A percentile compares a stretch with the other conserved stretches of the same genome.
These are phyloP conservation scores for Metschnikowia drakensbergensis DNA, from an alignment of 805 yeast species.

Conservation along the genomic window DNA sequence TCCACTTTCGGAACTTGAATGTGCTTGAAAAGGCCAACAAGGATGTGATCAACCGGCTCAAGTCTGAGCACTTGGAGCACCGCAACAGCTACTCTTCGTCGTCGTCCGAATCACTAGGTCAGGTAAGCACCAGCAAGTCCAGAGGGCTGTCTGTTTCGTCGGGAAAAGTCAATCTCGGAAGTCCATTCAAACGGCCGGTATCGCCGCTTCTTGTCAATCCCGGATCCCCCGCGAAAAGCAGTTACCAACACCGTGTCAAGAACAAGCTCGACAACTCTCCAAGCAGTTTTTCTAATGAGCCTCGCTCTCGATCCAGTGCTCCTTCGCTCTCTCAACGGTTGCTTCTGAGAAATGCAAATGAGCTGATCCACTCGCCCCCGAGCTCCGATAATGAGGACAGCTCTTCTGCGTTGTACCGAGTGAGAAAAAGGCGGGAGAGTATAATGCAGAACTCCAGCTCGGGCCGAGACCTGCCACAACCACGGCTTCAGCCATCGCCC, in stretches of 20 bases:
- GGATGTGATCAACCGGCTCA: slow-evolving; percentile 83
- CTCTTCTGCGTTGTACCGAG: slow-evolving; percentile 47
- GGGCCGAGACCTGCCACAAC: slow-evolving; percentile 12
- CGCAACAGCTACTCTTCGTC: slow-evolving; percentile 47
- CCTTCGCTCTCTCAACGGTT: slow-evolving; percentile 27
- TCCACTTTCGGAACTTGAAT: slow-evolving; percentile 82
- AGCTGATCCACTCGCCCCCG: slow-evolving; percentile 43
- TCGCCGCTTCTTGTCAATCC: slow-evolving; percentile 37
- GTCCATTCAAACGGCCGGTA: slow-evolving; percentile 45
- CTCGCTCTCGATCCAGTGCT: slow-evolving; percentile 13
- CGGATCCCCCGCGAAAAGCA: slow-evolving; percentile 27
- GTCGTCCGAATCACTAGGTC: slow-evolving; percentile 43
- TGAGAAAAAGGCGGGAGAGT: slow-evolving; percentile 53
- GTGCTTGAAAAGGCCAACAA: slow-evolving; percentile 92
- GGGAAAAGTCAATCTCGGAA: slow-evolving; percentile 21
- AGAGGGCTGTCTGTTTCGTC: slow-evolving; percentile 32
- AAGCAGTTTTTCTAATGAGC: slow-evolving; percentile 4
- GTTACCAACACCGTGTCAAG: slow-evolving; percentile 4
- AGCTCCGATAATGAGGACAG: slow-evolving; percentile 67
- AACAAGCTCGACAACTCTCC: slow-evolving; percentile 8
- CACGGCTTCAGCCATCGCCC: slow-evolving; percentile 7
- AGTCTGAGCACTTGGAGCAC: slow-evolving; percentile 74
- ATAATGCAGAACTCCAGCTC: slow-evolving; percentile 29
- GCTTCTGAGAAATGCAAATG: slow-evolving; percentile 19
- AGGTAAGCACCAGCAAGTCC: slow-evolving; percentile 24